Evolutionary conservation across 2,329 filamentous ascomycete genomes (phyloP).

Genomic region (Neurospora sp.): DNA sequence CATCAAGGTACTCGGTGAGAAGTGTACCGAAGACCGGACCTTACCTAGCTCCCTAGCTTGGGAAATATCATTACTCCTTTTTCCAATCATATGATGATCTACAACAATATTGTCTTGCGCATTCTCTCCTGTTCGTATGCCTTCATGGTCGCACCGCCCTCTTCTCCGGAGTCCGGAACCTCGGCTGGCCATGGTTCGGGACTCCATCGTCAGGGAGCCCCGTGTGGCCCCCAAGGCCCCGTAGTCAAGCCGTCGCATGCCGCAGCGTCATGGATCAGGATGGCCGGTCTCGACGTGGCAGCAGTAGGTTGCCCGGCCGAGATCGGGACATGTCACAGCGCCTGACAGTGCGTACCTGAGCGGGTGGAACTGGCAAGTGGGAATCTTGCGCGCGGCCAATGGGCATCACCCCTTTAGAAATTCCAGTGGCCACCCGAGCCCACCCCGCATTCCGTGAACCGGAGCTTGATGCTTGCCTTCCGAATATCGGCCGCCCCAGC

Average conservation of each 20-base stretch:
- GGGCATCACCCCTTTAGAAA: conserved; percentile 20
- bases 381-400: conserved; percentile 19
- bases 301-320: neutral
- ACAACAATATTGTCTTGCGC: neutral
- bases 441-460: conserved; percentile 28
- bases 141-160: neutral
- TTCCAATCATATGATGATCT: neutral
- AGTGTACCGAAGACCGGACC: neutral
- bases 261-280: neutral
- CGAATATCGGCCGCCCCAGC: conserved; percentile 22
- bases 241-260: neutral
- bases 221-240: neutral
- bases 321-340: neutral
- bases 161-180: neutral
- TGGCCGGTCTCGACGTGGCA: neutral
- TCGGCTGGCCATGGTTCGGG: neutral
- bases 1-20: neutral
- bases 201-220: neutral
- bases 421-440: conserved; percentile 16
- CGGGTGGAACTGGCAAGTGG: neutral
- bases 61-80: neutral
- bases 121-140: neutral
- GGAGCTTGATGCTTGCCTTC: conserved; percentile 19
- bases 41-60: neutral
- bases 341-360: neutral